Evolutionary conservation across 1,139 yeast species (phyloP), one percentile per base, ranked within the genome.

Genomic region (Saccharomyces hybrid): DNA sequence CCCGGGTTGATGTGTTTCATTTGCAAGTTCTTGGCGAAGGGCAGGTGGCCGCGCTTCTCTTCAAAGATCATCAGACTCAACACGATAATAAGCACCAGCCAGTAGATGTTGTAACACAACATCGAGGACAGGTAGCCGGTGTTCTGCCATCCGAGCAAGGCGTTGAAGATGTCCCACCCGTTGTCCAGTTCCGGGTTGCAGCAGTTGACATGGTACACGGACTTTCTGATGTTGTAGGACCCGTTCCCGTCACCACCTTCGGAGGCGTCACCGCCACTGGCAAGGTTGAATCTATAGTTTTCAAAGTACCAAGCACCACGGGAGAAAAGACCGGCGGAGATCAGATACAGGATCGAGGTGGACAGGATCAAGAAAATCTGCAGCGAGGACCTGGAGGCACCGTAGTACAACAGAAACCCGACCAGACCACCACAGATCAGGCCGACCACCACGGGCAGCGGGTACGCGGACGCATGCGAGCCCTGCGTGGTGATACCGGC

Each of bases 141-240:
- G 72, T 88, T 88, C 75, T 88, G 95, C 96, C 96, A 88, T 61
- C 96, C 96, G 54, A 88, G 74, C 54, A 88, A 71, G 11, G 95
- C 86, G 67, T 88, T 89, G 79, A 90, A 89, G 58, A 90, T 82
- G 81, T 87, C 95, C 96, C 96, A 90, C 74, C 95, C 95, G 58
- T 88, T 84, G 69, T 89, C 96, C 50, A 78, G 78, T 72, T 84
- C 88, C 42, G 96, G 95, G 73, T 88, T 89, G 75, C 97, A 90
- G 74, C 97, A 90, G 77, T 90, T 89, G 59, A 90, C 91, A 71
- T 90, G 97, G 89, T 96, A 90, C 20, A 90, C 96, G 7, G 88
- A 74, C 65, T 80, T 78, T 55, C 76, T 66, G 62, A 89, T 81
- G 70, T 90, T 85, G 71, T 90, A 90, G 47, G 96, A 84, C 67